phyloP scores from a whole-genome alignment of 495 filamentous ascomycete species.

The Xylaria grammica region DNA sequence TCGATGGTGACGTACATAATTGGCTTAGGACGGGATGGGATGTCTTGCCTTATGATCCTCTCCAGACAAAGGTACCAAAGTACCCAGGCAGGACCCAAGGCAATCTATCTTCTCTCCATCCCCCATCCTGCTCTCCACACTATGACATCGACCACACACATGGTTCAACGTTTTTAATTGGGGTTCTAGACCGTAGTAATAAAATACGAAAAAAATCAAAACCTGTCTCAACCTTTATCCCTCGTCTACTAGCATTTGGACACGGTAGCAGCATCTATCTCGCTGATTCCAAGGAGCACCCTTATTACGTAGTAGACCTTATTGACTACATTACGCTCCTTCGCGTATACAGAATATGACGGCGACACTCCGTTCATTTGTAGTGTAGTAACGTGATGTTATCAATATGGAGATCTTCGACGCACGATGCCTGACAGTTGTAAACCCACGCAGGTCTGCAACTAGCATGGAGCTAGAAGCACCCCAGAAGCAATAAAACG shows the following conservation, averaged over 20 bases:
- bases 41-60: slow-evolving; percentile 2
- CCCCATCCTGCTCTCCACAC: neutral
- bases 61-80: neutral
- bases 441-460: slow-evolving; percentile 10
- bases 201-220: no score
- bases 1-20: slow-evolving; percentile 19
- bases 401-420: slow-evolving; percentile 6
- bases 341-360: neutral
- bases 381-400: neutral
- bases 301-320: neutral
- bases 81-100: no score
- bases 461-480: slow-evolving; percentile 14
- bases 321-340: no score
- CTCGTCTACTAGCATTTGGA: no score
- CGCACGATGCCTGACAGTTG: slow-evolving; percentile 14
- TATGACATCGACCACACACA: slow-evolving; percentile 13
- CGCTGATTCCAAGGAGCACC: neutral
- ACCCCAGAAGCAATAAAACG: slow-evolving; percentile 18
- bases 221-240: no score
- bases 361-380: neutral
- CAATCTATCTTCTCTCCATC: neutral
- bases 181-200: neutral
- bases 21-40: neutral
- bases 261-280: slow-evolving; percentile 14
- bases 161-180: slow-evolving; percentile 9